Evolutionary conservation across 2,329 filamentous ascomycete genomes (phyloP).

Genomic region (Phoma sp.): DNA sequence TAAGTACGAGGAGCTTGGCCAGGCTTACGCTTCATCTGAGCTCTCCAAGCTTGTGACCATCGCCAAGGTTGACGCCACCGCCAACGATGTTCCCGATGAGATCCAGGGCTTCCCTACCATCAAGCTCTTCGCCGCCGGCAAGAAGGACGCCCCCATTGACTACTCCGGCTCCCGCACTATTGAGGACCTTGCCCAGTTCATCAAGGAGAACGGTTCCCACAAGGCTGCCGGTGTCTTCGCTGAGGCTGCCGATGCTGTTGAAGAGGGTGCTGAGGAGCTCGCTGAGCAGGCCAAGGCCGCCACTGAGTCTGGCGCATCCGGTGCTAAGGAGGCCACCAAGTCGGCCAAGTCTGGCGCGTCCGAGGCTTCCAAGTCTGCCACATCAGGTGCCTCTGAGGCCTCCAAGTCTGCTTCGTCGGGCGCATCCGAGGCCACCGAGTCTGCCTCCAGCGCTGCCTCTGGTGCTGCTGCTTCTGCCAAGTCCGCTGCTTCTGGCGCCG

Average conservation of each 20-base stretch:
- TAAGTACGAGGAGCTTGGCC: conserved; percentile 70
- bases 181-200: conserved; percentile 89
- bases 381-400: no score
- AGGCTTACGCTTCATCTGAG: conserved; percentile 60
- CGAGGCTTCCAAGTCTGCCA: conserved; percentile 39
- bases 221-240: conserved; percentile 71
- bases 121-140: conserved; percentile 93
- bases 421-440: no score
- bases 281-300: conserved; percentile 50
- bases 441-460: conserved; percentile 31
- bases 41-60: conserved; percentile 66
- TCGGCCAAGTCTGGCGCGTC: conserved; percentile 56
- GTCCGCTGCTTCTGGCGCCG: conserved; percentile 48
- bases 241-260: conserved; percentile 60
- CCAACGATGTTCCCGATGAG: conserved; percentile 96
- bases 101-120: conserved; percentile 98
- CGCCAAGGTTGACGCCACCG: conserved; percentile 93
- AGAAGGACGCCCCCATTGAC: conserved; percentile 82
- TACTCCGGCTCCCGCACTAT: conserved; percentile 88
- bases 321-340: conserved; percentile 51
- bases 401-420: no score
- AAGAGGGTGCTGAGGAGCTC: conserved; percentile 50
- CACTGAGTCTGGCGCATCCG: conserved; percentile 47
- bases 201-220: conserved; percentile 94
- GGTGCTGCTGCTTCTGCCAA: conserved; percentile 34